phyloP scores from a whole-genome alignment of 768 basidiomycete genomes.

The Suillus lakei region DNA sequence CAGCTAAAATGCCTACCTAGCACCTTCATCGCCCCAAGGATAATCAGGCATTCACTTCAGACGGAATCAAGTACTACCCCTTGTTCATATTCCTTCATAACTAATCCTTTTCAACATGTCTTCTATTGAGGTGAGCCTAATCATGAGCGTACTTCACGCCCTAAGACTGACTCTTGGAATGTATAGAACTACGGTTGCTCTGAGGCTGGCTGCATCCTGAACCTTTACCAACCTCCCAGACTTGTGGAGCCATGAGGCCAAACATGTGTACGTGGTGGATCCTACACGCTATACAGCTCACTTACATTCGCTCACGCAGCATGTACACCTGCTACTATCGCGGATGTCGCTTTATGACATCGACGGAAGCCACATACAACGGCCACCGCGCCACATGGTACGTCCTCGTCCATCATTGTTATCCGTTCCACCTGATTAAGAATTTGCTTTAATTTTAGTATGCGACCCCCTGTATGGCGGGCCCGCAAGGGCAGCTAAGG shows the following conservation, averaged over 20 bases:
- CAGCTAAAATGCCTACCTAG: not conserved
- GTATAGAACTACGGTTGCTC: conserved; percentile 20
- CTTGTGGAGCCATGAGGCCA: conserved; percentile 24
- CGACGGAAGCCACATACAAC: too few species aligned
- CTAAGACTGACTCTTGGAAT: not conserved
- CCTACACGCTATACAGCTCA: not conserved
- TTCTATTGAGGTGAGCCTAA: not conserved
- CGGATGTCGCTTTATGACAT: too few species aligned
- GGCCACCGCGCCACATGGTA: too few species aligned
- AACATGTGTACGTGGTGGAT: conserved; percentile 18
- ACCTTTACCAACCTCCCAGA: conserved; percentile 21
- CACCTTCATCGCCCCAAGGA: not conserved
- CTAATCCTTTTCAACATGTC: not conserved
- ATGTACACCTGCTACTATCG: too few species aligned
- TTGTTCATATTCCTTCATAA: not conserved
- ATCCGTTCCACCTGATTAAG: too few species aligned
- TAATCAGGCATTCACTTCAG: not conserved
- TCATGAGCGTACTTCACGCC: not conserved
- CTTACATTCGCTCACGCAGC: too few species aligned
- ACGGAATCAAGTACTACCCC: not conserved
- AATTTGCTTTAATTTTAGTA: too few species aligned
- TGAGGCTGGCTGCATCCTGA: conserved; percentile 11
- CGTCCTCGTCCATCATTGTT: too few species aligned
- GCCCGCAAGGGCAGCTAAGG: too few species aligned
- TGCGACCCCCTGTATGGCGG: too few species aligned